Percentiles rank a stretch among this genome's conserved stretches.
Conservation (phyloP, 768 basidiomycete genomes). For the Suillus lakei region DNA sequence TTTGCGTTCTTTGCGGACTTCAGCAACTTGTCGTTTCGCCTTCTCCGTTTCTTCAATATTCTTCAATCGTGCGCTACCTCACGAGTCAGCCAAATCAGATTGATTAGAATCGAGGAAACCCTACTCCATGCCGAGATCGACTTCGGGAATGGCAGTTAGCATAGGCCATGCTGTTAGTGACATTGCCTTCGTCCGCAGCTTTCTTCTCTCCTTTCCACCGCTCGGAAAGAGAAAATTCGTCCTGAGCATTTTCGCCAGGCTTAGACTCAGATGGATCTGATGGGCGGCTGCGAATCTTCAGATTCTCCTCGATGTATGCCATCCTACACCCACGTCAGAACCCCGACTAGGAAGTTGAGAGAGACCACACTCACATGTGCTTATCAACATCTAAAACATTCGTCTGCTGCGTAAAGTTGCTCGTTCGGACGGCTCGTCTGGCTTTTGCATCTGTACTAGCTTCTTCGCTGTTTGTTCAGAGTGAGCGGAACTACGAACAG, state of each 20-base stretch:
- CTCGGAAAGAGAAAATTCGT: conserved; percentile 76
- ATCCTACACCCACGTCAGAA: conserved; percentile 60
- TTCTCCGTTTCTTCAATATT: conserved; percentile 99
- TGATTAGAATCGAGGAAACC: conserved; percentile 38
- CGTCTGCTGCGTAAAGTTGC: conserved; percentile 98
- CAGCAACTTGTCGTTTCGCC: conserved; percentile 85
- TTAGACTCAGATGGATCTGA: conserved; percentile 52
- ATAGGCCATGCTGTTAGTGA: conserved; percentile 92
- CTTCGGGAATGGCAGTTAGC: conserved; percentile 98
- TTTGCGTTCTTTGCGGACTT: conserved; percentile 67
- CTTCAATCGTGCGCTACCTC: conserved; percentile 77
- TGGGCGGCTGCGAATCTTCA: conserved; percentile 71
- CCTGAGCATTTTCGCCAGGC: conserved; percentile 67
- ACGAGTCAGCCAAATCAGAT: background rate
- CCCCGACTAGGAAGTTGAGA: background rate
- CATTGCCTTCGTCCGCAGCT: conserved; percentile 83
- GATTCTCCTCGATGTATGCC: conserved; percentile 96
- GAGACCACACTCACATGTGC: conserved; percentile 77
- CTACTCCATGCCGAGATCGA: conserved; percentile 98
- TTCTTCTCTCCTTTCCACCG: conserved; percentile 63
- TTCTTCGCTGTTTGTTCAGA: conserved; percentile 48
- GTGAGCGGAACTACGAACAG: background rate
- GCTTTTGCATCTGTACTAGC: conserved; percentile 73
- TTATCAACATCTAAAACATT: conserved; percentile 97
- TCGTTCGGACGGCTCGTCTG: conserved; percentile 74